A percentile compares a stretch with the other conserved stretches of the same genome.
These are phyloP conservation scores for Scedosporium minutisporum DNA, from an alignment of 2,329 filamentous ascomycete genomes.

Conservation along the genomic window DNA sequence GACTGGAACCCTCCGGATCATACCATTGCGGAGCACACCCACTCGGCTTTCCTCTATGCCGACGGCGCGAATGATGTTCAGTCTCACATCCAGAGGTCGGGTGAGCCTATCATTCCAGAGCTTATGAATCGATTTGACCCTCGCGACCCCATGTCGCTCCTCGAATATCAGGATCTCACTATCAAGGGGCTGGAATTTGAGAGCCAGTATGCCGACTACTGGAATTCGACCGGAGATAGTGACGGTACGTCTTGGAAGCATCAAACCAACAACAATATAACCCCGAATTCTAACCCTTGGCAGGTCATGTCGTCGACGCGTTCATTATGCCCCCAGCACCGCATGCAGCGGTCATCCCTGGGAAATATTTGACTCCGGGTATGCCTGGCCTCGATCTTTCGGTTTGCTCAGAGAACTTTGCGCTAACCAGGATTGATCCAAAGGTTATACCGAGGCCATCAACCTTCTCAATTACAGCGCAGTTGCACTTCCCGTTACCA, in stretches of 20 bases:
- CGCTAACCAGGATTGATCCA: background rate
- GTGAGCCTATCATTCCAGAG: conserved; percentile 40
- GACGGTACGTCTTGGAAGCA: too few species aligned
- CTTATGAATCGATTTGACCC: conserved; percentile 22
- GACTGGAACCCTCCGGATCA: conserved; percentile 11
- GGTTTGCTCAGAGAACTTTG: too few species aligned
- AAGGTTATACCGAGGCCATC: conserved; percentile 26
- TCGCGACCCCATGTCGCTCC: background rate
- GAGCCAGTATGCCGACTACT: too few species aligned
- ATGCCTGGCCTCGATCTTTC: background rate
- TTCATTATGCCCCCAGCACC: conserved; percentile 41
- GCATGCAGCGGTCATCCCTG: conserved; percentile 36
- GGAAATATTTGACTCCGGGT: conserved; percentile 30
- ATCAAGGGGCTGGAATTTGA: too few species aligned
- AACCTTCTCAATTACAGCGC: conserved; percentile 49
- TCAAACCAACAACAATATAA: too few species aligned
- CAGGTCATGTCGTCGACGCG: conserved; percentile 43
- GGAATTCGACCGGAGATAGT: too few species aligned
- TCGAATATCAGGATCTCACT: too few species aligned
- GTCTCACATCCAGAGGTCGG: conserved; percentile 41
- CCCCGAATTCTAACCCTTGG: too few species aligned
- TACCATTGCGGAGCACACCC: background rate
- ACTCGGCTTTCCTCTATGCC: conserved; percentile 19
- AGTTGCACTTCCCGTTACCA: conserved; percentile 45
- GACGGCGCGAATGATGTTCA: conserved; percentile 28